Conservation (phyloP, 2,329 filamentous ascomycete species). For the Pochonia chlamydosporia region DNA sequence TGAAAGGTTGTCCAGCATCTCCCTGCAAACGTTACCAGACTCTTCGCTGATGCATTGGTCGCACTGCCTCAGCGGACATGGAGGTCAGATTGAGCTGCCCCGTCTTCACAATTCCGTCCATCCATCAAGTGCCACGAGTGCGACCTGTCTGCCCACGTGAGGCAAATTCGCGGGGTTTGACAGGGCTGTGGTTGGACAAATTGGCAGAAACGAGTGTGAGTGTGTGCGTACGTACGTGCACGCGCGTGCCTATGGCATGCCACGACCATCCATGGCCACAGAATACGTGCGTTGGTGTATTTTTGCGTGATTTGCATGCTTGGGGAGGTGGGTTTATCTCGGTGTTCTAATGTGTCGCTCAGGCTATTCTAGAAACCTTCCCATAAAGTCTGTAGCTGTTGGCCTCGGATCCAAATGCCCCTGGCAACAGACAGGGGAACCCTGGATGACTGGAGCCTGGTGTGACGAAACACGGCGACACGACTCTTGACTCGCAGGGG, state of each 20-base stretch:
- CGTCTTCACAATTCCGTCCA: slow-evolving; percentile 3
- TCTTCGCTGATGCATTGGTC: too few species aligned
- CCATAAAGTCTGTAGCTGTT: too few species aligned
- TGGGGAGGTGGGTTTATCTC: neutral
- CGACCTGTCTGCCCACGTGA: slow-evolving; percentile 11
- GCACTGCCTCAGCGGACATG: too few species aligned
- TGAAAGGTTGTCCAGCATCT: too few species aligned
- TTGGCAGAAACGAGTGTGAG: neutral
- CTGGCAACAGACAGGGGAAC: too few species aligned
- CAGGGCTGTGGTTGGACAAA: slow-evolving; percentile 8
- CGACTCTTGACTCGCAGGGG: neutral
- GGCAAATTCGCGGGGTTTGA: slow-evolving; percentile 10
- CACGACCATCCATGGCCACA: too few species aligned
- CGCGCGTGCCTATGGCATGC: too few species aligned
- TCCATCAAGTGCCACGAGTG: slow-evolving; percentile 11
- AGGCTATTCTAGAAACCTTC: neutral
- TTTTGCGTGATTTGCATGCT: neutral
- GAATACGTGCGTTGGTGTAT: too few species aligned
- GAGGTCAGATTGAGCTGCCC: neutral
- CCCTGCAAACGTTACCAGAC: too few species aligned
- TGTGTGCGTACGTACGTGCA: neutral
- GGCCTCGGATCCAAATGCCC: too few species aligned
- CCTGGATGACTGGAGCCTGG: neutral
- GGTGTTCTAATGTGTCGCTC: neutral
- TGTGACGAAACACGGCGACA: too few species aligned